Conservation (phyloP, 331 rosid species). For the Quercus tomentella region DNA sequence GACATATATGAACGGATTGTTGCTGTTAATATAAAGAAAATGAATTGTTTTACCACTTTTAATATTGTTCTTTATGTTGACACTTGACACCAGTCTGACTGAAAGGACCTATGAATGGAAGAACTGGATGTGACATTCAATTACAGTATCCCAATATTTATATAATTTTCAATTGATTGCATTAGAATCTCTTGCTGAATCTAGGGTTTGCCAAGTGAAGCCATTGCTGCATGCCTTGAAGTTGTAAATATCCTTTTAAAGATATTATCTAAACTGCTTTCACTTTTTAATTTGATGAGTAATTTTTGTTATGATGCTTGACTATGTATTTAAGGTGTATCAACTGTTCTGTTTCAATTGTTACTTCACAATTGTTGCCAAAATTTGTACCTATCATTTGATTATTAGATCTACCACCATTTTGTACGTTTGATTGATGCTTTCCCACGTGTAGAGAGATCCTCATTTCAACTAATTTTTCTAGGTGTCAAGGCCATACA, state of each 20-base stretch:
- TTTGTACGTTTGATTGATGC: constrained; percentile 13
- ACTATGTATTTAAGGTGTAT: neutral
- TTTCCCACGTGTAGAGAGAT: constrained; percentile 2
- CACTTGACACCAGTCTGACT: neutral
- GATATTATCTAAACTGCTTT: neutral
- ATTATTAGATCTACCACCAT: neutral
- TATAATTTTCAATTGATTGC: neutral
- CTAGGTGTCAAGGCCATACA: constrained; percentile 98
- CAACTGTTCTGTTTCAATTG: neutral
- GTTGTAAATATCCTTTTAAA: neutral
- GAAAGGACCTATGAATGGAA: neutral
- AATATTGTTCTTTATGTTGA: neutral
- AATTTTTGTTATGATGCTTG: neutral
- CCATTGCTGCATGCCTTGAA: neutral
- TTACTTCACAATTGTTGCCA: neutral
- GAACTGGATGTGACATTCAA: neutral
- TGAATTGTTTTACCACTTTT: neutral
- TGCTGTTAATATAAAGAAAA: neutral
- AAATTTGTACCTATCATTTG: neutral
- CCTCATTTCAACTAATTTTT: constrained; percentile 25
- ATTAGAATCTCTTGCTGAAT: neutral
- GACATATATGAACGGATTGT: neutral
- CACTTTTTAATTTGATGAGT: neutral
- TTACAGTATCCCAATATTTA: neutral
- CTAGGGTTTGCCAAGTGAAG: neutral